Base-by-base conservation (phyloP, 306 rosid genomes). In the Lupinus albus region DNA sequence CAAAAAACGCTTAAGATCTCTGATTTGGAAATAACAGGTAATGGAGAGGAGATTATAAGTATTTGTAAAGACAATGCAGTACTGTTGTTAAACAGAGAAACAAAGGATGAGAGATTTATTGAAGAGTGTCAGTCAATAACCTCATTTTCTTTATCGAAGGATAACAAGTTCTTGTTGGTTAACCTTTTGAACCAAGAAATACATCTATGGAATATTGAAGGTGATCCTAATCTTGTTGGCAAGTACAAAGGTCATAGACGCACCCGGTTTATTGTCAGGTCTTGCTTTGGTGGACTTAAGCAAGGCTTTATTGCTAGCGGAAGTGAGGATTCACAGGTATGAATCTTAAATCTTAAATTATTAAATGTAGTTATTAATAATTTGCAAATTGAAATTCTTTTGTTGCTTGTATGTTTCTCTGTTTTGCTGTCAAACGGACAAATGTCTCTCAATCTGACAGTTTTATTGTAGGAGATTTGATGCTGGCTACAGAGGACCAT, bases 311-410 rank as follows among this genome's bases (percentile, higher is more conserved):
- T 94, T 84, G 99, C 97, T 72, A 88, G 97, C 66, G 99, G 99
- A 72, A 88, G 99, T 84, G 99, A 94, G 91, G 99, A 94, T 76
- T 94, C 99, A 59, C 97, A 84, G 99, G 99, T 90, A 90, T 68
- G 63, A 33, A 73, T 76, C 76, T 71, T 80, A 7, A 28, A 41
- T 42, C 32, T 4, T 62, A 21, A 21, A 48, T 39, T n/a, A 36
- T 25, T 25, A 57, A 61, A 12, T 63, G 30, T 47, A 15, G 28
- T 25, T 7, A 14, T 48, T 44, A 36, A 47, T 50, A 15, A 44
- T 42, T 58, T 45, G 17, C 57, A 47, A 70, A 25, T 9, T 56
- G 21, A 39, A 56, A 46, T 56, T 35, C 61, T 61, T 42, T 67
- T 48, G 68, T 4, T 36, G 33, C 66, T 78, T 67, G 33, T 42